A percentile compares a stretch with the other conserved stretches of the same genome.
Conservation (phyloP, 352 stramenopile genomes). For the Thraustotheca clavata region DNA sequence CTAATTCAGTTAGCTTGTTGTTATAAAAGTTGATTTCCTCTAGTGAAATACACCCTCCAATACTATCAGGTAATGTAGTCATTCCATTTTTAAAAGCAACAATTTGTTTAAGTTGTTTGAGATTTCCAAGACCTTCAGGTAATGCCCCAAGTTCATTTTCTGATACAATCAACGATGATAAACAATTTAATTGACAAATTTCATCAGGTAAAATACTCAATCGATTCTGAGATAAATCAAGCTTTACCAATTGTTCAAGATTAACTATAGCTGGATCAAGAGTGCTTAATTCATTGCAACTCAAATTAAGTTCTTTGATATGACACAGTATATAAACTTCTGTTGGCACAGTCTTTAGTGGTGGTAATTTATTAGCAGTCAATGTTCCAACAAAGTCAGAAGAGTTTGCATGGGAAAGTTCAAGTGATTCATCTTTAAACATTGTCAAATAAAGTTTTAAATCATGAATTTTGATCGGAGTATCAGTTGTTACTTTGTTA, state of each 20-base stretch:
- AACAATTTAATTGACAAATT: constrained; percentile 44
- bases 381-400: constrained; percentile 35
- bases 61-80: constrained; percentile 34
- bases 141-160: constrained; percentile 55
- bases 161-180: constrained; percentile 50
- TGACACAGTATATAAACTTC: constrained; percentile 50
- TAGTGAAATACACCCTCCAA: constrained; percentile 42
- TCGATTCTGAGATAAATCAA: constrained; percentile 24
- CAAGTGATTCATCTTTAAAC: background rate
- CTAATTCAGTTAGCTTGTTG: constrained; percentile 50
- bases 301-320: constrained; percentile 53
- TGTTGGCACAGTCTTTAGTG: constrained; percentile 39
- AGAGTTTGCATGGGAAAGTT: background rate
- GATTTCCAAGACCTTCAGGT: constrained; percentile 35
- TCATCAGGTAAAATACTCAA: constrained; percentile 43
- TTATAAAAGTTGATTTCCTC: constrained; percentile 69
- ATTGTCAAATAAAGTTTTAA: background rate
- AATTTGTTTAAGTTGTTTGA: constrained; percentile 7
- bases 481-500: no score
- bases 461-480: background rate
- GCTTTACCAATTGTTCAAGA: constrained; percentile 10
- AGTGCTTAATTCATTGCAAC: constrained; percentile 48
- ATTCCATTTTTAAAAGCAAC: constrained; percentile 25
- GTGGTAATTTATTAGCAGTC: constrained; percentile 37
- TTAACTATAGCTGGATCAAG: constrained; percentile 41